Conservation (phyloP, 2,329 filamentous ascomycete species). For the Colletotrichum liriopes region DNA sequence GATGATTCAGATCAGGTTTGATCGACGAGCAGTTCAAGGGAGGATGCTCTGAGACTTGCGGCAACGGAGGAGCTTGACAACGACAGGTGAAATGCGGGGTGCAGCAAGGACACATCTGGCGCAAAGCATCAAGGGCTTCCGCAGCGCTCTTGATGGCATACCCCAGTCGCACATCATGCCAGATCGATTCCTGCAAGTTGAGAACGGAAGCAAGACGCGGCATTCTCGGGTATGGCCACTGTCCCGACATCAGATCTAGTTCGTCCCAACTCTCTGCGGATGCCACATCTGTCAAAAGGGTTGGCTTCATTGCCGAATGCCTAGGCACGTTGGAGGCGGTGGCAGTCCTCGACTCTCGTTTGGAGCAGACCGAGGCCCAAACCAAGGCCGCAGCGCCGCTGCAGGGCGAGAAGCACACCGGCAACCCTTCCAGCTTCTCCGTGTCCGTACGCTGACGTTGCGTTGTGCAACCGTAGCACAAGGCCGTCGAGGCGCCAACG, state of each 20-base stretch:
- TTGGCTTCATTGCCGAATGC: constrained; percentile 2
- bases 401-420: background rate
- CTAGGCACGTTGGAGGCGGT: background rate
- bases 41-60: constrained; percentile 22
- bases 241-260: constrained; percentile 27
- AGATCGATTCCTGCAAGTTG: constrained; percentile 40
- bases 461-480: background rate
- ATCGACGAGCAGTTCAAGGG: constrained; percentile 33
- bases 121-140: constrained; percentile 1
- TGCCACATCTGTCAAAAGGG: constrained; percentile 11
- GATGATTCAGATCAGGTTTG: constrained; percentile 42
- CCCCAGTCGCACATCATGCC: constrained; percentile 38
- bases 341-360: background rate
- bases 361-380: background rate
- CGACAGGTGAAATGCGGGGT: constrained; percentile 36
- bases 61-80: constrained; percentile 13
- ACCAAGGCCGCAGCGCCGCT: background rate
- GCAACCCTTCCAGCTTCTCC: background rate
- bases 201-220: constrained; percentile 11
- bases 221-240: constrained; percentile 12
- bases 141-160: constrained; percentile 2
- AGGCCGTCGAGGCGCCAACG: background rate
- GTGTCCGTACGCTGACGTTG: background rate
- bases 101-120: constrained; percentile 14
- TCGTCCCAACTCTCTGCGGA: constrained; percentile 39